A percentile compares a stretch with the other conserved stretches of the same genome.
phyloP scores from a whole-genome alignment of 768 basidiomycete genomes.

The Russula vinacea region DNA sequence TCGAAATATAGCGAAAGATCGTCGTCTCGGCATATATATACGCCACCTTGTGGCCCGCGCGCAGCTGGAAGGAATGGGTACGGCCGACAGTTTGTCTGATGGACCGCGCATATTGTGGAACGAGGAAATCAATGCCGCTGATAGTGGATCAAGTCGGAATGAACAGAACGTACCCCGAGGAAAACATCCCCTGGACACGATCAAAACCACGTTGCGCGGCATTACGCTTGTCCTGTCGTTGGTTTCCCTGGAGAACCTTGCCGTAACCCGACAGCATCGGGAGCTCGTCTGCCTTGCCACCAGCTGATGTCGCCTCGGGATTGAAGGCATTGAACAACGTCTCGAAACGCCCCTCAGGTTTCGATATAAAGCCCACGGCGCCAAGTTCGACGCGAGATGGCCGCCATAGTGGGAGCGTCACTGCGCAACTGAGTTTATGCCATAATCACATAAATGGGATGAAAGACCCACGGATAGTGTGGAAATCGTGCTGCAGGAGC shows the following conservation, averaged over 20 bases:
- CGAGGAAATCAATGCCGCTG: neutral
- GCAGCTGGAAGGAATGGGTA: slow-evolving; percentile 57
- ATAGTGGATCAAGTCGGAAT: neutral
- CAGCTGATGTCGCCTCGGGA: slow-evolving; percentile 44
- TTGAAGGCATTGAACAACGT: slow-evolving; percentile 68
- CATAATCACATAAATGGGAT: neutral
- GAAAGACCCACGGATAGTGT: slow-evolving; percentile 55
- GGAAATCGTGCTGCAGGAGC: slow-evolving; percentile 63
- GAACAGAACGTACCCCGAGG: slow-evolving; percentile 23
- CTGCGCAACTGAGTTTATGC: slow-evolving; percentile 26
- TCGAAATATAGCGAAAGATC: slow-evolving; percentile 63
- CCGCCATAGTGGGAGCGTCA: slow-evolving; percentile 59
- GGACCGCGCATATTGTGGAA: neutral
- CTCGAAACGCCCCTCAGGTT: slow-evolving; percentile 64
- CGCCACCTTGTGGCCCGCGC: slow-evolving; percentile 62
- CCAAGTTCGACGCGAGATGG: slow-evolving; percentile 63
- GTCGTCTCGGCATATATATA: slow-evolving; percentile 68
- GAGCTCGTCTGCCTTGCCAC: slow-evolving; percentile 45
- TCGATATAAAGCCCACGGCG: slow-evolving; percentile 70
- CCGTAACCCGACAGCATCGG: slow-evolving; percentile 67
- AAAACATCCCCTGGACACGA: slow-evolving; percentile 49
- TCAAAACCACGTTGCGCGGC: slow-evolving; percentile 58
- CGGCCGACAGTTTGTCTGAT: slow-evolving; percentile 48
- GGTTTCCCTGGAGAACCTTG: slow-evolving; percentile 45
- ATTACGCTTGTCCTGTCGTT: slow-evolving; percentile 56